These are phyloP conservation scores for Isatis tinctoria DNA, from an alignment of 345 rosid species.

Conservation along the genomic window DNA sequence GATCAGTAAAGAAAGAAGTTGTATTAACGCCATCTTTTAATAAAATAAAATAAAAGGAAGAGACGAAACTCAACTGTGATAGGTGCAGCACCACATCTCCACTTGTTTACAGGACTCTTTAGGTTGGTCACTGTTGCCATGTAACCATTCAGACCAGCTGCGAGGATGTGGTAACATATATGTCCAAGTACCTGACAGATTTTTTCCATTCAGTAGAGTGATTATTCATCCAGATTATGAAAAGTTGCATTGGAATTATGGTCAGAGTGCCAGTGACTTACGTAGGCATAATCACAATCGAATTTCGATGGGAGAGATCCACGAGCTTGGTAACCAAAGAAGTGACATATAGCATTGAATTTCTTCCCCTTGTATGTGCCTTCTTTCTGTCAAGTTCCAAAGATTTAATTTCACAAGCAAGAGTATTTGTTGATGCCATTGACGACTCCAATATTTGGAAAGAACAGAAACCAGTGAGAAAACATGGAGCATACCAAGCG, in stretches of 20 bases:
- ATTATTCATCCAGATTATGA: background rate
- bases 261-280: conserved; percentile 36
- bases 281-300: conserved; percentile 96
- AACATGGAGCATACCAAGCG: conserved; percentile 48
- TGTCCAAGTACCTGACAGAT: conserved; percentile 80
- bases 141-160: conserved; percentile 96
- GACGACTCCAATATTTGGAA: background rate
- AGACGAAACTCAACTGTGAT: conserved; percentile 56
- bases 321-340: conserved; percentile 99
- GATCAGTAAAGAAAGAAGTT: background rate
- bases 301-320: conserved; percentile 97
- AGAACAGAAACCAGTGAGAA: background rate
- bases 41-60: background rate
- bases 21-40: background rate
- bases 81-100: conserved; percentile 99
- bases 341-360: conserved; percentile 96
- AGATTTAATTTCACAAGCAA: conserved; percentile 2
- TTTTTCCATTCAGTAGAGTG: background rate
- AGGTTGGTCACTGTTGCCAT: conserved; percentile 93
- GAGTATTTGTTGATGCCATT: background rate
- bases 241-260: background rate
- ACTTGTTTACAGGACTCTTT: conserved; percentile 85
- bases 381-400: conserved; percentile 56
- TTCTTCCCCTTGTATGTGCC: conserved; percentile 93
- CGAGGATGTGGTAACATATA: conserved; percentile 82